Conservation (phyloP, 2,329 filamentous ascomycete genomes). For the Exophiala calicioides region DNA sequence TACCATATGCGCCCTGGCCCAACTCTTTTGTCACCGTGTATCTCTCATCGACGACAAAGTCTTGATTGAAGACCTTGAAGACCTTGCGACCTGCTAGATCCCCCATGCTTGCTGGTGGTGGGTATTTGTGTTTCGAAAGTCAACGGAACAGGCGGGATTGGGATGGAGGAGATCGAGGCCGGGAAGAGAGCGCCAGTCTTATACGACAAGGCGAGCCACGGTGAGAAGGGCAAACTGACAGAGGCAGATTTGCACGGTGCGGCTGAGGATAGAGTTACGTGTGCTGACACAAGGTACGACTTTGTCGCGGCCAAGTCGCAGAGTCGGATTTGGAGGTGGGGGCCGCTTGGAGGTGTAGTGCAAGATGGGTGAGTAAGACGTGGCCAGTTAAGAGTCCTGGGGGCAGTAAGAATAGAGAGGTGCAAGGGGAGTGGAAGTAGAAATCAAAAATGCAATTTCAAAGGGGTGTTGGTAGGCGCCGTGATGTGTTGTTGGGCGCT, state of each 20-base stretch:
- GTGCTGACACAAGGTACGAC: slow-evolving; percentile 23
- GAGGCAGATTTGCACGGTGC: slow-evolving; percentile 17
- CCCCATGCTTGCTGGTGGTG: slow-evolving; percentile 48
- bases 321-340: slow-evolving; percentile 20
- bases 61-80: slow-evolving; percentile 99
- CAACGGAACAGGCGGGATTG: background rate
- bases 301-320: slow-evolving; percentile 14
- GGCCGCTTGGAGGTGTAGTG: slow-evolving; percentile 17
- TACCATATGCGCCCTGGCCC: slow-evolving; percentile 96
- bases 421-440: background rate
- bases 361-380: slow-evolving; percentile 19
- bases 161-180: background rate
- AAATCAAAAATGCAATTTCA: background rate
- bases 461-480: background rate
- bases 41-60: slow-evolving; percentile 96
- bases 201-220: slow-evolving; percentile 5
- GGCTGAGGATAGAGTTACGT: slow-evolving; percentile 28
- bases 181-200: too few relatives aligned
- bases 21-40: slow-evolving; percentile 99
- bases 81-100: slow-evolving; percentile 75
- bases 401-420: background rate
- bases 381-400: slow-evolving; percentile 19
- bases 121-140: background rate
- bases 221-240: slow-evolving; percentile 5
- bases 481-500: background rate